phyloP scores from a whole-genome alignment of 306 rosid genomes.

The Trifolium fragiferum region DNA sequence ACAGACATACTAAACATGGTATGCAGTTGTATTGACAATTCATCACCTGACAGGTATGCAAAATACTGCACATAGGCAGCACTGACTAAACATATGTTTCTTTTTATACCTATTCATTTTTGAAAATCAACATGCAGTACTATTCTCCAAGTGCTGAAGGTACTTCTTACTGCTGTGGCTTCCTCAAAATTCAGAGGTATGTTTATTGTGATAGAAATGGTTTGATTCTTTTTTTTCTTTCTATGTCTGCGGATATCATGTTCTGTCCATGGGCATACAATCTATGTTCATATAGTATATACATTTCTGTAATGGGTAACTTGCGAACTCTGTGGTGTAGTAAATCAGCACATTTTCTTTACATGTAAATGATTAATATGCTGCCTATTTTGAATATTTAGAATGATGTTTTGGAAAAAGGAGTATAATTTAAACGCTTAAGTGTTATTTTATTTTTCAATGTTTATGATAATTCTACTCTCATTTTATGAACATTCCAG shows the following conservation, averaged over 20 bases:
- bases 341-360: constrained; percentile 17
- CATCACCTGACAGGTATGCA: constrained; percentile 93
- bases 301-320: constrained; percentile 24
- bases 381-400: constrained; percentile 6
- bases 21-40: constrained; percentile 87
- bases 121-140: constrained; percentile 71
- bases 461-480: constrained; percentile 28
- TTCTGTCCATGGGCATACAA: constrained; percentile 5
- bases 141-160: constrained; percentile 97
- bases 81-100: constrained; percentile 36
- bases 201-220: constrained; percentile 32
- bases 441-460: neutral
- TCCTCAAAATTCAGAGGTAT: constrained; percentile 96
- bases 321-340: constrained; percentile 2
- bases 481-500: constrained; percentile 5
- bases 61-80: constrained; percentile 31
- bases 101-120: constrained; percentile 44
- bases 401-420: constrained; percentile 26
- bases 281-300: constrained; percentile 22
- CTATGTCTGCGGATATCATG: constrained; percentile 32
- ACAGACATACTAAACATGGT: constrained; percentile 87
- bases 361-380: constrained; percentile 35
- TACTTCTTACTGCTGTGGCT: constrained; percentile 97
- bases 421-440: constrained; percentile 19
- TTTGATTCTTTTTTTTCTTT: constrained; percentile 30